Base-by-base conservation (phyloP, 2,329 filamentous ascomycete species). In the Alternaria ventricosa region DNA sequence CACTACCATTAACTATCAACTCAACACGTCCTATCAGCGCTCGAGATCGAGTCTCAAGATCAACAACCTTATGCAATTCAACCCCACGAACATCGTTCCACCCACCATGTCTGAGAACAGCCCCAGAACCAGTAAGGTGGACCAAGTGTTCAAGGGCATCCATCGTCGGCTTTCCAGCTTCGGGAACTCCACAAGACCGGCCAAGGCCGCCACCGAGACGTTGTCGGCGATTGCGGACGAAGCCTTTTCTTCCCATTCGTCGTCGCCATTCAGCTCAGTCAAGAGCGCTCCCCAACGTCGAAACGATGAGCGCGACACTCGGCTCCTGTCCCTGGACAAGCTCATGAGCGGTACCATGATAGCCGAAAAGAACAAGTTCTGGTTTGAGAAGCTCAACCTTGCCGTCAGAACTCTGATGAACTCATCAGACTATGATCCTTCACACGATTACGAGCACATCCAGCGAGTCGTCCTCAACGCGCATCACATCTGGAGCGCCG, bases 391-490 rank as follows among this genome's bases (percentile, higher is more conserved):
- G 23, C 67, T 74, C 74, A 82, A 85, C 45, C 30, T 61, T 11
- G 63, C 62, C 6, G 67, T 73, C 11, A 58, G 65, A n/a, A 36
- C 49, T 2, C 63, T 68, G 51, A 72, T 71, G 59, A 93, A 92
- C 83, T 95, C 94, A 90, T 84, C 87, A 49, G 84, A 87, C 66
- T 93, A 93, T 81, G 93, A 96, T 79, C 87, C 88, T 50, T 95
- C 92, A 4, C 93, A 97, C 82, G 92, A 96, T 82, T 96, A 92
- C 83, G 84, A 87, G 66, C 94, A 97, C 79, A 91, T 97, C 72
- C 84, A 88, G 70, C 90, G 94, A 55, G 93, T 97, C 20, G 83
- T 93, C 28, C 83, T 85, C 13, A 85, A 94, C 23, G 88, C 92
- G 5, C 87, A 87, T 50, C 82, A 86, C 72, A 90, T 93, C 65